Percentiles rank a stretch among this genome's conserved stretches.
These are phyloP conservation scores for Schizochytrium sp. DNA, from an alignment of 108 stramenopile species.

Conservation along the genomic window DNA sequence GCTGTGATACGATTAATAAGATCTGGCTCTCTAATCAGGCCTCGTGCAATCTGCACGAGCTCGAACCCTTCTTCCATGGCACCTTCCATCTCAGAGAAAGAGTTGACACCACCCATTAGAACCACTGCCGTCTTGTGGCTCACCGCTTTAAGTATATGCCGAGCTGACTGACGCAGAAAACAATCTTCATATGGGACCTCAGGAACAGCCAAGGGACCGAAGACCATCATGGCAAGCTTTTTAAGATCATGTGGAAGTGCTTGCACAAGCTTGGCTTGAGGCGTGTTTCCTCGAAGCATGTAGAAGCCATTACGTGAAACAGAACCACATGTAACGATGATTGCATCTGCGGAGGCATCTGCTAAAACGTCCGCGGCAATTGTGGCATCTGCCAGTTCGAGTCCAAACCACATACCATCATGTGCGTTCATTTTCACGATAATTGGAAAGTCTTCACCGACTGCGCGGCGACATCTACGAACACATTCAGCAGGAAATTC, in stretches of 20 bases:
- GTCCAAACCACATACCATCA: slow-evolving; percentile 6
- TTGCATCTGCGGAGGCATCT: slow-evolving; percentile 54
- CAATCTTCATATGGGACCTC: slow-evolving; percentile 26
- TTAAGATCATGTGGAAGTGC: slow-evolving; percentile 33
- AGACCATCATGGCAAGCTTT: slow-evolving; percentile 59
- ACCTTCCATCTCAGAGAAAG: slow-evolving; percentile 49
- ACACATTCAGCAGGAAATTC: slow-evolving; percentile 41
- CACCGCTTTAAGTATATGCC: not conserved
- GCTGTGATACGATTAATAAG: slow-evolving; percentile 22
- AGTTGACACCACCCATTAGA: slow-evolving; percentile 55
- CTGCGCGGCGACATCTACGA: slow-evolving; percentile 17
- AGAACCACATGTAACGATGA: slow-evolving; percentile 7
- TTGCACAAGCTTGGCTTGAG: slow-evolving; percentile 40
- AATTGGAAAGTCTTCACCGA: slow-evolving; percentile 29
- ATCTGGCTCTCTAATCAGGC: slow-evolving; percentile 51
- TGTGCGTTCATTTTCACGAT: slow-evolving; percentile 27
- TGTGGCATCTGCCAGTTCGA: slow-evolving; percentile 29
- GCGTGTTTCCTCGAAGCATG: slow-evolving; percentile 49
- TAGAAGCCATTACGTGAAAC: slow-evolving; percentile 48
- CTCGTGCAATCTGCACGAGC: slow-evolving; percentile 26
- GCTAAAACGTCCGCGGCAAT: not conserved
- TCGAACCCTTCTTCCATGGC: slow-evolving; percentile 58
- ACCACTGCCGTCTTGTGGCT: slow-evolving; percentile 1
- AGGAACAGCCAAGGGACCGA: slow-evolving; percentile 45
- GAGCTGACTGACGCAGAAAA: slow-evolving; percentile 32